phyloP scores from a whole-genome alignment of 805 yeast genomes.

The Ogataea naganishii region DNA sequence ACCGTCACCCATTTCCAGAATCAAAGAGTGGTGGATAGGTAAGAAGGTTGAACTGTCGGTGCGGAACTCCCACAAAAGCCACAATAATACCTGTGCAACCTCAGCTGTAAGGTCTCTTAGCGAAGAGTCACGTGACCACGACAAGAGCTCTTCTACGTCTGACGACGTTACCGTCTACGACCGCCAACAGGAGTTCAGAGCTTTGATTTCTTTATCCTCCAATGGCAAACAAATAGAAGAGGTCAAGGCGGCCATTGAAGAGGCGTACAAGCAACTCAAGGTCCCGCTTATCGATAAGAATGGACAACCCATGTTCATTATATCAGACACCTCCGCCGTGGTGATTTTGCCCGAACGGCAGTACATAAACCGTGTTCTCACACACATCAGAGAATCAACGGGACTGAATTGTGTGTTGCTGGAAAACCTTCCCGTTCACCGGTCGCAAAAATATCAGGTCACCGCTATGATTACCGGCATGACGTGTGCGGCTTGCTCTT shows the following conservation, averaged over 20 bases:
- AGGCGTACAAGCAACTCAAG: conserved; percentile 12
- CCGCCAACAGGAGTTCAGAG: conserved; percentile 12
- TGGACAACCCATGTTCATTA: conserved; percentile 11
- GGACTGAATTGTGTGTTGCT: conserved; percentile 43
- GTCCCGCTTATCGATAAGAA: conserved; percentile 7
- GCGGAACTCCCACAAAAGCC: no score
- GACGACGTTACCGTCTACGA: no score
- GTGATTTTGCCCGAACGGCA: conserved; percentile 46
- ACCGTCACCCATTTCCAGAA: no score
- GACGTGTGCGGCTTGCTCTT: conserved; percentile 63
- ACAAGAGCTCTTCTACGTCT: no score
- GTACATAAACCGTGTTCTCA: conserved; percentile 39
- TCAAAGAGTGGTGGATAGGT: no score
- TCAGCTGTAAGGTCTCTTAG: no score
- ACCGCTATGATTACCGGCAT: conserved; percentile 64
- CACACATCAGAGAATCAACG: conserved; percentile 33
- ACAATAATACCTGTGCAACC: no score
- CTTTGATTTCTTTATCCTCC: conserved; percentile 17
- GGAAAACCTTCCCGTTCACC: conserved; percentile 51
- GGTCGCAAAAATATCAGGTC: conserved; percentile 39
- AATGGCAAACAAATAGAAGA: conserved; percentile 23
- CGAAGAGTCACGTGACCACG: no score
- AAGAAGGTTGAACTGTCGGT: no score
- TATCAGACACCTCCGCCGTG: conserved; percentile 43
- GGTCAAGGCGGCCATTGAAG: conserved; percentile 34